These are phyloP conservation scores for Pseudisothecium myosuroides DNA, from an alignment of 225 moss, liverwort and hornwort species.

Conservation along the genomic window DNA sequence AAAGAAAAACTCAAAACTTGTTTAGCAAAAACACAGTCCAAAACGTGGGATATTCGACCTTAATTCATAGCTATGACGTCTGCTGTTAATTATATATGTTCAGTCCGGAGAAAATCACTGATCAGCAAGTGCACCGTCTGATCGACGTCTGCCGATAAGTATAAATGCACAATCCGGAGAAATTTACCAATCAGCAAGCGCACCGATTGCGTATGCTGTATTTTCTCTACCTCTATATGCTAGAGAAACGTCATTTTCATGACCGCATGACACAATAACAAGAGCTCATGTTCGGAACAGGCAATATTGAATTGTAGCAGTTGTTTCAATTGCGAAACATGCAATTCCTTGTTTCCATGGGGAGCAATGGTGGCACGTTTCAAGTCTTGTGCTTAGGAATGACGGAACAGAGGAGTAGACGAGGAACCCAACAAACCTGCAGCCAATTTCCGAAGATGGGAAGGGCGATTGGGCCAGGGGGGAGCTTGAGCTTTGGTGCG, in stretches of 20 bases:
- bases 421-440: constrained; percentile 5
- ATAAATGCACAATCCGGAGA: neutral
- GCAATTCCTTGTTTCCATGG: neutral
- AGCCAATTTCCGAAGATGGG: constrained; percentile 38
- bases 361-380: neutral
- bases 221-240: neutral
- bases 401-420: neutral
- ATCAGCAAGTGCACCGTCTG: neutral
- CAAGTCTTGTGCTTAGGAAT: neutral
- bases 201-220: neutral
- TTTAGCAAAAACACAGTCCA: neutral
- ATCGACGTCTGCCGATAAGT: neutral
- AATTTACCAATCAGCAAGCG: neutral
- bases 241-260: neutral
- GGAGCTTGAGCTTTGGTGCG: constrained; percentile 21
- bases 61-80: neutral
- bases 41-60: too few relatives aligned
- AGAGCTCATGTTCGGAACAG: neutral
- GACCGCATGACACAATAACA: neutral
- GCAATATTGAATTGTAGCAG: neutral
- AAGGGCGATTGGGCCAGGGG: constrained; percentile 17
- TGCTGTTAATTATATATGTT: too few relatives aligned
- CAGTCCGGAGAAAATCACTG: neutral
- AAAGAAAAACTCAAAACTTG: neutral
- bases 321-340: neutral